These are phyloP conservation scores for Candolleomyces eurysporus DNA, from an alignment of 768 basidiomycete genomes.

Conservation along the genomic window DNA sequence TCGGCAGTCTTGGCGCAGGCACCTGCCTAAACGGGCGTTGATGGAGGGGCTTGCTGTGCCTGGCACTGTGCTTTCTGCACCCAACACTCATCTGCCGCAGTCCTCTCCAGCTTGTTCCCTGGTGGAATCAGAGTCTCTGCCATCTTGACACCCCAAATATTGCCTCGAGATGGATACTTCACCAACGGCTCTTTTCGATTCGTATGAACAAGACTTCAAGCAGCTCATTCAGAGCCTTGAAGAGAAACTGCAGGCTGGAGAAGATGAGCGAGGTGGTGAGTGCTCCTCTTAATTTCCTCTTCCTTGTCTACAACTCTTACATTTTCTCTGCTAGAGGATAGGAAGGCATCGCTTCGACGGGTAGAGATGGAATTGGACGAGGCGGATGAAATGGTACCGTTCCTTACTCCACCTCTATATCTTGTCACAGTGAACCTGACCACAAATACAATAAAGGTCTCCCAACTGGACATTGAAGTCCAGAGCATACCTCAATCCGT, in stretches of 20 bases:
- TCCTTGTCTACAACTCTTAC: constrained; percentile 4
- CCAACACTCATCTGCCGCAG: neutral
- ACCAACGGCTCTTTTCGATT: constrained; percentile 83
- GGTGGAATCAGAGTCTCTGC: constrained; percentile 21
- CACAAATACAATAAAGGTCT: constrained; percentile 54
- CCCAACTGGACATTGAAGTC: constrained; percentile 99
- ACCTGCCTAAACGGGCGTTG: neutral
- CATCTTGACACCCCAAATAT: constrained; percentile 5
- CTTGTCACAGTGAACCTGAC: neutral
- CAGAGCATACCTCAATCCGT: constrained; percentile 90
- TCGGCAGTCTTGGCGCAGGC: neutral
- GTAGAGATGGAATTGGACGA: constrained; percentile 97
- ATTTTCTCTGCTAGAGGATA: constrained; percentile 55
- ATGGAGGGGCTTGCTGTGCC: neutral
- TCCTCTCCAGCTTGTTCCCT: constrained; percentile 19
- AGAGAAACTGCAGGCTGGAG: constrained; percentile 68
- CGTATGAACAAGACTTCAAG: constrained; percentile 90
- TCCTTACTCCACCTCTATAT: neutral
- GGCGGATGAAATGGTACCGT: constrained; percentile 90
- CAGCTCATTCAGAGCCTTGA: constrained; percentile 75
- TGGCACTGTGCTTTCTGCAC: neutral
- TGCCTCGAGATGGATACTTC: constrained; percentile 68
- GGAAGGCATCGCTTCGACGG: constrained; percentile 74
- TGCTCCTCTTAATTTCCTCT: neutral
- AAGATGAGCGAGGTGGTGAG: constrained; percentile 70